Conservation (phyloP, 2,329 filamentous ascomycete genomes). For the Lecanicillium sp. region DNA sequence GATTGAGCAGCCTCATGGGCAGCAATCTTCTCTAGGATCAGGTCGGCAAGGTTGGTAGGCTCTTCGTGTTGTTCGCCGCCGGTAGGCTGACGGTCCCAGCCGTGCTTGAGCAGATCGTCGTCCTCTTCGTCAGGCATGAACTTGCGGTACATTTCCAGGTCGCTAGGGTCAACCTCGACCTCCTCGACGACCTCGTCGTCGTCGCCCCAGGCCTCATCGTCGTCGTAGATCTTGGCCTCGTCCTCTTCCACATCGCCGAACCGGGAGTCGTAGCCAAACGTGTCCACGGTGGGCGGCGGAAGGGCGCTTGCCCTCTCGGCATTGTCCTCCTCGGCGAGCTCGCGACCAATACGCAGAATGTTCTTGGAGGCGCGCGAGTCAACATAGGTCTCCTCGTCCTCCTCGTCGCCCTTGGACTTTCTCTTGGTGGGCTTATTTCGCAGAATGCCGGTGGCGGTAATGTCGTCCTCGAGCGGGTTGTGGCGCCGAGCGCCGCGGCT, state of each 20-base stretch:
- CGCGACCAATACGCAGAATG: constrained; percentile 83
- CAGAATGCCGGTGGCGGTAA: constrained; percentile 61
- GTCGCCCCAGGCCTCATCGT: constrained; percentile 67
- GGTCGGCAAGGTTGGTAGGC: constrained; percentile 76
- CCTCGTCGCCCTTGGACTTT: constrained; percentile 54
- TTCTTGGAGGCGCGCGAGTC: constrained; percentile 83
- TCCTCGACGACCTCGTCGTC: constrained; percentile 67
- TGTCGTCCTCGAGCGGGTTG: constrained; percentile 85
- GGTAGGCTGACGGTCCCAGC: constrained; percentile 41
- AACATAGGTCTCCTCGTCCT: constrained; percentile 64
- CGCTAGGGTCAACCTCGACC: constrained; percentile 78
- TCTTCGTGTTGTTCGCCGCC: constrained; percentile 40
- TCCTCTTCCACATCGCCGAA: constrained; percentile 49
- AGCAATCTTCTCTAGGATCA: constrained; percentile 92
- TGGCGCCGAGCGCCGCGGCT: constrained; percentile 61
- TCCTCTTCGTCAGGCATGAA: constrained; percentile 72
- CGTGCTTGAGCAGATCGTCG: constrained; percentile 64
- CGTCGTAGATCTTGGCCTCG: constrained; percentile 34
- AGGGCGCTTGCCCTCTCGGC: constrained; percentile 30
- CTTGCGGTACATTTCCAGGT: constrained; percentile 83
- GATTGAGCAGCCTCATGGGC: constrained; percentile 70
- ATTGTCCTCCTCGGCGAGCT: constrained; percentile 74
- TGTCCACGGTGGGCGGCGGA: constrained; percentile 30
- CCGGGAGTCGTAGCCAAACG: constrained; percentile 74
- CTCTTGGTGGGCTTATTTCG: constrained; percentile 69